phyloP scores from a whole-genome alignment of 129 eudicot genomes.

The carrot (Daucus carota) region DNA sequence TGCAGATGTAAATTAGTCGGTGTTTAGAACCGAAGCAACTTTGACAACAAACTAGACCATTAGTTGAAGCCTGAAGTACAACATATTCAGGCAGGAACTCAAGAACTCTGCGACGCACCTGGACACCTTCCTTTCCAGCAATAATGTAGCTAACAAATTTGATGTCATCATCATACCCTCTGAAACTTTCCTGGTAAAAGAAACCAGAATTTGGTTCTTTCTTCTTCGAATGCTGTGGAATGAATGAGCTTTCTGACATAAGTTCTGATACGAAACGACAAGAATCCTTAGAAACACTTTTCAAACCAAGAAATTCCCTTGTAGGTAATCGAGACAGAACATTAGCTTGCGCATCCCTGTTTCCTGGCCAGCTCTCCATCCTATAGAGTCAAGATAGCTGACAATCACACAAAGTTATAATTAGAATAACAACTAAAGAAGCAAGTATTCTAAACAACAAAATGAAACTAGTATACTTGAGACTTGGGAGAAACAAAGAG shows the following conservation, averaged over 20 bases:
- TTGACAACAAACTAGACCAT: slow-evolving; percentile 47
- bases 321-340: slow-evolving; percentile 23
- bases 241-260: slow-evolving; percentile 27
- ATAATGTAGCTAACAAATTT: slow-evolving; percentile 32
- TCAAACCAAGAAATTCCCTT: slow-evolving; percentile 18
- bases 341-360: neutral
- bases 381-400: neutral
- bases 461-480: neutral
- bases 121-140: neutral
- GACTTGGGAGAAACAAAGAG: neutral
- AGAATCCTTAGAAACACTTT: slow-evolving; percentile 42
- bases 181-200: slow-evolving; percentile 46
- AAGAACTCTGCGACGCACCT: slow-evolving; percentile 17
- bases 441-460: neutral
- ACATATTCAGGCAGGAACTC: slow-evolving; percentile 37
- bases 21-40: slow-evolving; percentile 26
- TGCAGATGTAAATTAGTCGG: slow-evolving; percentile 38
- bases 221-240: slow-evolving; percentile 15
- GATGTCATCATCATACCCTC: slow-evolving; percentile 22
- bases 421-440: neutral
- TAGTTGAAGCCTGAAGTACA: slow-evolving; percentile 23
- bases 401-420: neutral
- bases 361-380: slow-evolving; percentile 3
- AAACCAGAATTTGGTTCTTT: slow-evolving; percentile 35
- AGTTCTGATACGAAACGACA: slow-evolving; percentile 5